phyloP scores from a whole-genome alignment of 2,329 filamentous ascomycete genomes.

The Exutisphaerella laricina region DNA sequence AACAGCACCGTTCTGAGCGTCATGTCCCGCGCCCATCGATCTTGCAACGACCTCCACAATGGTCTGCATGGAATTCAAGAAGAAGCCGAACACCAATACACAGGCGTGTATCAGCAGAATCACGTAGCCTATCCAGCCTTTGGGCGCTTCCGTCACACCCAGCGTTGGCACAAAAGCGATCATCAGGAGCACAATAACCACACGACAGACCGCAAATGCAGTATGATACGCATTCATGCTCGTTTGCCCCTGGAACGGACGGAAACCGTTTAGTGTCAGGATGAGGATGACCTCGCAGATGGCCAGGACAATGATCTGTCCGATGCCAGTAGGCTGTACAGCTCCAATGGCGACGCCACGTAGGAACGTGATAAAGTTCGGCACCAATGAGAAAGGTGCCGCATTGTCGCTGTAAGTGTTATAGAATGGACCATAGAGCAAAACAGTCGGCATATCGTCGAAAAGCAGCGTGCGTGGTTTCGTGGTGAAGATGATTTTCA shows the following conservation, averaged over 20 bases:
- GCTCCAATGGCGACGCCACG: conserved; percentile 88
- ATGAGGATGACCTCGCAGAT: conserved; percentile 92
- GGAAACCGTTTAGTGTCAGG: conserved; percentile 80
- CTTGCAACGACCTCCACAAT: conserved; percentile 82
- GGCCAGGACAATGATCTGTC: conserved; percentile 84
- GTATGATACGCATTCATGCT: conserved; percentile 98
- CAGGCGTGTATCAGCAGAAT: conserved; percentile 80
- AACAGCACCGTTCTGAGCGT: conserved; percentile 44
- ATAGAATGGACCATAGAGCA: conserved; percentile 88
- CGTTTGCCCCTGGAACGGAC: conserved; percentile 81
- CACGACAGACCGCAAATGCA: conserved; percentile 71
- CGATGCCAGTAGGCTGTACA: conserved; percentile 86
- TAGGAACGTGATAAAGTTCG: conserved; percentile 75
- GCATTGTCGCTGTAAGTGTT: conserved; percentile 96
- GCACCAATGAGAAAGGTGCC: conserved; percentile 81
- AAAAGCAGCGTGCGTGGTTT: conserved; percentile 83
- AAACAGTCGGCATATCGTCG: conserved; percentile 82
- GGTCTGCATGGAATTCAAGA: conserved; percentile 85
- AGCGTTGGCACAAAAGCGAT: conserved; percentile 76
- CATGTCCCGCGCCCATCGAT: conserved; percentile 73
- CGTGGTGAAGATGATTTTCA: conserved; percentile 72
- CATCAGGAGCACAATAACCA: conserved; percentile 55
- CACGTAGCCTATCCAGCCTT: conserved; percentile 92
- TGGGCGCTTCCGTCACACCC: conserved; percentile 68
- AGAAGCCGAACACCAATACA: conserved; percentile 85